Evolutionary conservation across 1,284 basidiomycete species (phyloP), one percentile per base, ranked within the genome.

Genomic region (Thelephora terrestris): DNA sequence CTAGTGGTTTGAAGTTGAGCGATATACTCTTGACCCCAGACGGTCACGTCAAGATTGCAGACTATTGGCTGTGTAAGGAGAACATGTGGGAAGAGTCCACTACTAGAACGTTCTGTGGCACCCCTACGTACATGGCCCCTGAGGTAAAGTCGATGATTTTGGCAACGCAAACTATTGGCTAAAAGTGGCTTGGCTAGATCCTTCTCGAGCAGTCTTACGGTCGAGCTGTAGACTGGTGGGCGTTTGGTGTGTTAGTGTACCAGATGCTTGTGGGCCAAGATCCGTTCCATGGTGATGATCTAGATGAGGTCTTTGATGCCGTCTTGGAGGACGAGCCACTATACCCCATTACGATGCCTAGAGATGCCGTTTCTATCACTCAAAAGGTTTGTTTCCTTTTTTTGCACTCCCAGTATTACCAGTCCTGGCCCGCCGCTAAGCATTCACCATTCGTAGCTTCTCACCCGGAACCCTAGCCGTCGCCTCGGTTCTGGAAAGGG

Each of bases 161-260:
- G 3, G 29, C 7, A 3, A 32, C 29, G 14, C 14, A 3, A 43
- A n/a, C n/a, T 40, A 34, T 16, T 46, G 25, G 25, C 20, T 21
- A n/a, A 32, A 40, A 45, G 44, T 53, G 27, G 50, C 9, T 29
- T 39, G 45, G 27, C 17, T 51, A 96, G 90, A 99, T 99, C 63
- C 75, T 99, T 48, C 76, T 99, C 25, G 96, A 99, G 69, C 95
- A 99, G 70, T 86, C 93, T 48, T 99, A 99, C 61, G 93, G 93
- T 10, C 87, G 93, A 40, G 96, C 96, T 4, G 96, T 99, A 46
- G 96, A 99, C 62, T 99, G 96, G 96, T 99, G 96, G 96, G 96
- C 96, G 7, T 99, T 99, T 63, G 96, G 96, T 55, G 95, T 99
- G 7, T 69, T 99, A 57, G 96, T 91, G 43, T 99, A 99, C 64